These are phyloP conservation scores for Trapa incisa DNA, from an alignment of 345 rosid genomes.

Conservation along the genomic window DNA sequence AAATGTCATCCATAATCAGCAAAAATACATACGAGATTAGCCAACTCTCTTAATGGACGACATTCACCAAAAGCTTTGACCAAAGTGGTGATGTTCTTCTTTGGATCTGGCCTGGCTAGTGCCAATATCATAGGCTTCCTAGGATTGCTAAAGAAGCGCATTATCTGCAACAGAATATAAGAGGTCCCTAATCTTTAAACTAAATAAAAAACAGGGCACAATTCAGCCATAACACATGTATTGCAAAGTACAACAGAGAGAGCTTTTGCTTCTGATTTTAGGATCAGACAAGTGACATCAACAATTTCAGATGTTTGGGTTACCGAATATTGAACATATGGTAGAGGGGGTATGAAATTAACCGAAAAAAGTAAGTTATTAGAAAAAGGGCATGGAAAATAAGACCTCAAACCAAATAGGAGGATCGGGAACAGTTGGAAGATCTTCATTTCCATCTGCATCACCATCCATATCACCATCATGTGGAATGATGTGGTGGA, in stretches of 20 bases:
- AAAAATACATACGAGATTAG: slow-evolving; percentile 64
- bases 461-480: slow-evolving; percentile 90
- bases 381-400: not conserved
- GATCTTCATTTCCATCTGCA: slow-evolving; percentile 76
- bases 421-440: slow-evolving; percentile 75
- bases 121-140: slow-evolving; percentile 98
- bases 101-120: slow-evolving; percentile 98
- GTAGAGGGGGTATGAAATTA: no score
- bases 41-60: slow-evolving; percentile 90
- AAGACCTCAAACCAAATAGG: slow-evolving; percentile 87
- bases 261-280: not conserved
- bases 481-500: slow-evolving; percentile 83
- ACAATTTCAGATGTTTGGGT: no score
- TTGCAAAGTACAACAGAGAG: not conserved
- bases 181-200: not conserved
- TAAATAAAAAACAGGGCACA: not conserved
- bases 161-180: slow-evolving; percentile 51
- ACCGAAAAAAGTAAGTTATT: no score
- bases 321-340: no score
- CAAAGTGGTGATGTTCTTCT: slow-evolving; percentile 91
- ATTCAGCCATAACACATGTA: not conserved
- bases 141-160: slow-evolving; percentile 91
- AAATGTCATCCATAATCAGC: slow-evolving; percentile 1
- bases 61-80: slow-evolving; percentile 99
- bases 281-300: not conserved